Percentiles rank a stretch among this genome's conserved stretches.
Conservation (phyloP, 768 basidiomycete genomes). For the Russula abietina region DNA sequence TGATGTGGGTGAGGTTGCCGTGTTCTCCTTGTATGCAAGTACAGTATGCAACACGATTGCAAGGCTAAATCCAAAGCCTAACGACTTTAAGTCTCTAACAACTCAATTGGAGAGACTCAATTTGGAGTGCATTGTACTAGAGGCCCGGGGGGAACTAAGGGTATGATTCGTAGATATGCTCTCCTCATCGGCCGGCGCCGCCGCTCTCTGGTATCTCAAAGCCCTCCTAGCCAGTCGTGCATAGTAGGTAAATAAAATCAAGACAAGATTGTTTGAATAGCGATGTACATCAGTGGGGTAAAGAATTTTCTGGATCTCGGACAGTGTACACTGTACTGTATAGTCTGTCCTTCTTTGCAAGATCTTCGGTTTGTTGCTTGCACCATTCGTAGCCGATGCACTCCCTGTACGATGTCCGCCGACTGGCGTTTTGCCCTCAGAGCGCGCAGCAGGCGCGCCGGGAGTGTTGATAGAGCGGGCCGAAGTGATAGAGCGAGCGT, state of each 20-base stretch:
- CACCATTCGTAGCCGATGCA: constrained; percentile 63
- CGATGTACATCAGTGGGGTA: constrained; percentile 86
- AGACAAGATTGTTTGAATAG: background rate
- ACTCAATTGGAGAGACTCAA: too few relatives aligned
- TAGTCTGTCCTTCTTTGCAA: constrained; percentile 54
- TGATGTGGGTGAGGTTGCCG: background rate
- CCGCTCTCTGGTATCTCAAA: constrained; percentile 80
- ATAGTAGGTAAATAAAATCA: constrained; percentile 16
- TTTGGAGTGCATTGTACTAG: too few relatives aligned
- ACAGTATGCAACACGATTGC: background rate
- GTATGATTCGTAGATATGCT: constrained; percentile 29
- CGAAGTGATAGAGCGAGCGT: constrained; percentile 55
- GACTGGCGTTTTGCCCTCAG: too few relatives aligned
- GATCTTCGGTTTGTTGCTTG: constrained; percentile 67
- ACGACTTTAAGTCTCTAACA: too few relatives aligned
- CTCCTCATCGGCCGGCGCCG: constrained; percentile 56
- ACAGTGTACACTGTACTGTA: too few relatives aligned
- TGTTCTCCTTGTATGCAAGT: too few relatives aligned
- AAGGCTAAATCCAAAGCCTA: too few relatives aligned
- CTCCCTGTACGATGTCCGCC: too few relatives aligned
- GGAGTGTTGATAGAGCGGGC: constrained; percentile 33
- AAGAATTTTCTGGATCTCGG: too few relatives aligned
- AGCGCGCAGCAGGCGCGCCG: constrained; percentile 33
- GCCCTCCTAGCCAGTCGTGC: constrained; percentile 56
- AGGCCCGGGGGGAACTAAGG: constrained; percentile 18